Percentiles rank a stretch among this genome's conserved stretches.
phyloP scores from a whole-genome alignment of 345 rosid genomes.

The Sapria himalayana region DNA sequence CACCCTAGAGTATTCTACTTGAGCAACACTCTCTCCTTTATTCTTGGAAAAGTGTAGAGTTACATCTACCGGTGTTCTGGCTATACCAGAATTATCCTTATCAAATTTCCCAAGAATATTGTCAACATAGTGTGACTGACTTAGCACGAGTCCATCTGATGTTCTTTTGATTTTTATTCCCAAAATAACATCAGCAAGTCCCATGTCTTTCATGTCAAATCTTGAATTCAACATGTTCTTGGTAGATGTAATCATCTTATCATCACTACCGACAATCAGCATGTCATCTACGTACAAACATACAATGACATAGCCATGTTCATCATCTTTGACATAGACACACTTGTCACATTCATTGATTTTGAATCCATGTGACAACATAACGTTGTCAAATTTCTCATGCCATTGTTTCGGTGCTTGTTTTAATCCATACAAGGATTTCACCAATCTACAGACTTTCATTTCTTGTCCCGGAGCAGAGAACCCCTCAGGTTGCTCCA shows the following conservation, averaged over 20 bases:
- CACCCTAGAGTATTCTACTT: background rate
- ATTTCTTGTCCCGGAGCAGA: background rate
- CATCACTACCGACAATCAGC: background rate
- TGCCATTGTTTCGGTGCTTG: background rate
- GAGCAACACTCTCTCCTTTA: background rate
- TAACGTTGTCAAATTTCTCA: background rate
- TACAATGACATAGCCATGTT: background rate
- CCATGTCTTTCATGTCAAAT: constrained; percentile 1
- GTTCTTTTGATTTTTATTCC: background rate
- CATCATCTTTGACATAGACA: background rate
- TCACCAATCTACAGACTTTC: constrained; percentile 1
- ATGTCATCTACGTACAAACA: constrained; percentile 4
- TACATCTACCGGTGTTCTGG: background rate
- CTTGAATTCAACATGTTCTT: background rate
- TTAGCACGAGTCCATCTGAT: background rate
- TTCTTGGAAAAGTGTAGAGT: background rate
- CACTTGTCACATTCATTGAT: background rate
- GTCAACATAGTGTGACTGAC: background rate
- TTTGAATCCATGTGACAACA: background rate
- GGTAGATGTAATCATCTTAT: background rate
- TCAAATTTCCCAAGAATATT: background rate
- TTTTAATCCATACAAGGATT: constrained; percentile 1
- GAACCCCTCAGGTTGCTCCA: background rate
- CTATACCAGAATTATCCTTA: background rate
- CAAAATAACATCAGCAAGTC: background rate